Conservation (phyloP, 495 filamentous ascomycete genomes). For the Penicillium argentinense region DNA sequence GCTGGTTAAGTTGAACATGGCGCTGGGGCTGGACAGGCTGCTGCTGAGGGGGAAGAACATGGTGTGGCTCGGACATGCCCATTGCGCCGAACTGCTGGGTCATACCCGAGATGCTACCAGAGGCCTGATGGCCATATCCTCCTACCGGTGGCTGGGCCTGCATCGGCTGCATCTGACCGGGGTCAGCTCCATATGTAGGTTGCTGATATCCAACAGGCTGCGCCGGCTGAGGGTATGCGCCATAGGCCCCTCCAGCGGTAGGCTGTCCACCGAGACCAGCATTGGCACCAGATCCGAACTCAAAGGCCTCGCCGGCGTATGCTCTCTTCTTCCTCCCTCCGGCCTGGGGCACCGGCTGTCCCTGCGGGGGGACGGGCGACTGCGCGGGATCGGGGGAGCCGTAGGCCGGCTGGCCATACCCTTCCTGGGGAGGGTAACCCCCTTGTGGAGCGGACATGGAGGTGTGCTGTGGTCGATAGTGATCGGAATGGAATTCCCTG, state of each 20-base stretch:
- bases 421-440: constrained; percentile 59
- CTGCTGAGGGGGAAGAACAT: constrained; percentile 53
- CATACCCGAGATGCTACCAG: constrained; percentile 66
- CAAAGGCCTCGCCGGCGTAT: constrained; percentile 93
- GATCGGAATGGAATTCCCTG: constrained; percentile 4
- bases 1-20: constrained; percentile 71
- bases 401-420: constrained; percentile 51
- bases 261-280: constrained; percentile 62
- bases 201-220: constrained; percentile 53
- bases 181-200: constrained; percentile 53
- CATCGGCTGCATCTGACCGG: constrained; percentile 42
- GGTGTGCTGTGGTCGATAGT: constrained; percentile 14
- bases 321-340: constrained; percentile 85
- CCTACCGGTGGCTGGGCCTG: constrained; percentile 62
- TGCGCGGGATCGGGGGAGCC: constrained; percentile 38
- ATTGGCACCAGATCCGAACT: constrained; percentile 89
- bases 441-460: constrained; percentile 62
- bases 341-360: constrained; percentile 40
- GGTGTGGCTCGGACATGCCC: constrained; percentile 63
- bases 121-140: constrained; percentile 58
- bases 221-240: constrained; percentile 57
- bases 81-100: constrained; percentile 83
- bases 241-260: constrained; percentile 52
- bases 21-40: constrained; percentile 52
- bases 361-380: constrained; percentile 29